These are phyloP conservation scores for Boletus tylopilopsis DNA, from an alignment of 768 basidiomycete genomes.

Conservation along the genomic window DNA sequence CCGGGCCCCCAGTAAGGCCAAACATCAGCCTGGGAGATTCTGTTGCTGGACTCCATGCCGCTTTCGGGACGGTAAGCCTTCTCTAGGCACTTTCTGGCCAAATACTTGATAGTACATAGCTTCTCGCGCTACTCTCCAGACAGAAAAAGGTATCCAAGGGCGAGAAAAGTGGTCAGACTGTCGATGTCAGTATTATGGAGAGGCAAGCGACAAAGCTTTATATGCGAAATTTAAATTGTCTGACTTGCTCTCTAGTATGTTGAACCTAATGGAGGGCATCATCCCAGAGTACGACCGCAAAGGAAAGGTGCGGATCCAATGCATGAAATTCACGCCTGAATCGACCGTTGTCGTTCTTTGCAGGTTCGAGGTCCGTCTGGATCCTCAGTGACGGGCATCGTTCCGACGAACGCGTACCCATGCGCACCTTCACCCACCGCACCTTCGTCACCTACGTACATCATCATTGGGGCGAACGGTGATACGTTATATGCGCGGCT, in stretches of 20 bases:
- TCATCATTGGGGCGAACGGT: slow-evolving; percentile 72
- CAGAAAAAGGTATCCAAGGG: slow-evolving; percentile 32
- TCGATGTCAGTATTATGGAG: slow-evolving; percentile 76
- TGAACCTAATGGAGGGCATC: slow-evolving; percentile 75
- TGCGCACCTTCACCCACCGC: slow-evolving; percentile 47
- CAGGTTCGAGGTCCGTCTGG: slow-evolving; percentile 70
- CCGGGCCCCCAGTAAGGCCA: slow-evolving; percentile 63
- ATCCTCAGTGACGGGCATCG: slow-evolving; percentile 71
- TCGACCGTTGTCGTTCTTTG: neutral
- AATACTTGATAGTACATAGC: slow-evolving; percentile 33
- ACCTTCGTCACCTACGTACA: slow-evolving; percentile 44
- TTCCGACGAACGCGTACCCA: slow-evolving; percentile 72
- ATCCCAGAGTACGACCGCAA: slow-evolving; percentile 74
- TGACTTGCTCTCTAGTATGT: slow-evolving; percentile 44
- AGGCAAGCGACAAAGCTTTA: slow-evolving; percentile 38
- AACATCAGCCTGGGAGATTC: slow-evolving; percentile 74
- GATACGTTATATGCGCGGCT: slow-evolving; percentile 66
- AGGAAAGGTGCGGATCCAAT: slow-evolving; percentile 44
- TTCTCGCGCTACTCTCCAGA: slow-evolving; percentile 55
- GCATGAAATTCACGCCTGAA: neutral
- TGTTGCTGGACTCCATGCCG: slow-evolving; percentile 67
- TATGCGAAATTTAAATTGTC: neutral
- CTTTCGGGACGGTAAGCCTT: slow-evolving; percentile 62
- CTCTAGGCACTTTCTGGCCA: neutral
- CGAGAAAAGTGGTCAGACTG: slow-evolving; percentile 42